Evolutionary conservation across 2,329 filamentous ascomycete species (phyloP).

Genomic region (Talaromyces piceae): DNA sequence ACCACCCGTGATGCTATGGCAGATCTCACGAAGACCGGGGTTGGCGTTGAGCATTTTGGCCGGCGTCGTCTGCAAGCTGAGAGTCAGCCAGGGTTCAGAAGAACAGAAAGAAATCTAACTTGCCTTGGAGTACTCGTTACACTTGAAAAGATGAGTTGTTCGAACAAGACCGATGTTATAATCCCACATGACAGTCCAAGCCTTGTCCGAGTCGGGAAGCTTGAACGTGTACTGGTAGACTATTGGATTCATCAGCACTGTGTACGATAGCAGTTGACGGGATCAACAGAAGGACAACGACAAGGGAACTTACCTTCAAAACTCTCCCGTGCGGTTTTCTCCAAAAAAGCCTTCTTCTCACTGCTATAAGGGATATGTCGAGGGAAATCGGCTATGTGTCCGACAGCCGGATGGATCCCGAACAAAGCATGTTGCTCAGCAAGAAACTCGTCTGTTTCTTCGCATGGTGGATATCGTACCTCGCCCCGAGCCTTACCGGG

Average conservation of each 20-base stretch:
- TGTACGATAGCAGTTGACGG: not conserved
- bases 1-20: slow-evolving; percentile 90
- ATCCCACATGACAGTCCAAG: slow-evolving; percentile 88
- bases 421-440: slow-evolving; percentile 55
- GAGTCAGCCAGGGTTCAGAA: not conserved
- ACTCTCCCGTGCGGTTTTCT: slow-evolving; percentile 77
- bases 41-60: slow-evolving; percentile 75
- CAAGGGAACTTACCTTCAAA: slow-evolving; percentile 64
- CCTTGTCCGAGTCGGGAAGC: slow-evolving; percentile 57
- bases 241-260: slow-evolving; percentile 12
- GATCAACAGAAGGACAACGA: not conserved
- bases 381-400: slow-evolving; percentile 51
- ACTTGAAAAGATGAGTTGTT: slow-evolving; percentile 93
- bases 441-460: slow-evolving; percentile 52
- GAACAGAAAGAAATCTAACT: slow-evolving; percentile 5
- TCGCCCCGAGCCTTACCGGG: slow-evolving; percentile 57
- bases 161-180: slow-evolving; percentile 90
- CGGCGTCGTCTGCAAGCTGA: slow-evolving; percentile 64
- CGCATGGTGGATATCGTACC: slow-evolving; percentile 67
- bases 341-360: slow-evolving; percentile 80
- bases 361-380: slow-evolving; percentile 90
- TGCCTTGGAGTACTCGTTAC: slow-evolving; percentile 79
- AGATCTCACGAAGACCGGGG: slow-evolving; percentile 76
- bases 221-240: slow-evolving; percentile 66
- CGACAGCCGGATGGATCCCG: slow-evolving; percentile 55